Conservation (phyloP, 1,284 basidiomycete genomes). For the Xerocomus amazonicus region DNA sequence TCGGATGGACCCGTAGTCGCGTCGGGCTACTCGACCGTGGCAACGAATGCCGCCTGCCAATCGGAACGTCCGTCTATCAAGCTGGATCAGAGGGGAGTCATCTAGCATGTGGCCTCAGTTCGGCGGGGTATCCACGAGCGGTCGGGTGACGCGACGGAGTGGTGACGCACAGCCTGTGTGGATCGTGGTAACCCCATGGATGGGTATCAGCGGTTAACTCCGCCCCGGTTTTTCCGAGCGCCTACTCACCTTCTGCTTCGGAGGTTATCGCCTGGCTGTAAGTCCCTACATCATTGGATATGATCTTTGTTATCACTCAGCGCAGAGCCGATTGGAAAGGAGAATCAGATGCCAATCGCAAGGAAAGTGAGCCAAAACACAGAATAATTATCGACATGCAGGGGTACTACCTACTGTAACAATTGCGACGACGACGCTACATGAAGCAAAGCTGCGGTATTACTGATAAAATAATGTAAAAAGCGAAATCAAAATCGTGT, state of each 20-base stretch:
- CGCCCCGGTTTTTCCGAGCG: no score
- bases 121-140: background rate
- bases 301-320: no score
- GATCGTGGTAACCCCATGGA: no score
- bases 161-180: background rate
- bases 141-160: background rate
- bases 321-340: no score
- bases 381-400: conserved; percentile 18
- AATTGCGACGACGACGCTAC: conserved; percentile 28
- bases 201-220: no score
- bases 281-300: no score
- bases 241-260: no score
- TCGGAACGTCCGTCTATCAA: background rate
- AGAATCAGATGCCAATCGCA: no score
- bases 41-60: background rate
- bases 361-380: background rate
- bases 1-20: background rate
- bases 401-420: conserved; percentile 11
- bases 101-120: background rate
- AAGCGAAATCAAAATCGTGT: conserved; percentile 4
- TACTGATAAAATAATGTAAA: conserved; percentile 36
- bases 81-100: background rate
- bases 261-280: no score
- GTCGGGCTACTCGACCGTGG: background rate
- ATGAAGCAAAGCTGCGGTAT: conserved; percentile 32